phyloP scores from a whole-genome alignment of 768 basidiomycete species.

The Macrocybe gigantea region DNA sequence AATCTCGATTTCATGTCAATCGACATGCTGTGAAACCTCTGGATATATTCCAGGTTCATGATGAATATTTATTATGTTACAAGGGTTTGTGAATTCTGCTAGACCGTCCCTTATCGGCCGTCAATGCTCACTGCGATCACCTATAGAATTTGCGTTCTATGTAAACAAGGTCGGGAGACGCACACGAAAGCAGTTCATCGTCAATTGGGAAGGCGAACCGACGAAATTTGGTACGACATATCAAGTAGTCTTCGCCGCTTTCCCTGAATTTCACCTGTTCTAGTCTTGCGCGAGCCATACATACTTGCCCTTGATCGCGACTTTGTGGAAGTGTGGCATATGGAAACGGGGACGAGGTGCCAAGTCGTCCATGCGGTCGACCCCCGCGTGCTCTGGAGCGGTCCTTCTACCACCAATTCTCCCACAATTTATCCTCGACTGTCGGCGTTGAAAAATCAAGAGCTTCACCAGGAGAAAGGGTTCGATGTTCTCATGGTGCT shows the following conservation, averaged over 20 bases:
- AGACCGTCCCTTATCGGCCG: conserved; percentile 2
- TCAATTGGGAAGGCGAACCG: conserved; percentile 94
- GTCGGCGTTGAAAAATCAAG: no score
- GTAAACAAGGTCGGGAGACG: conserved; percentile 95
- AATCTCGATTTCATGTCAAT: conserved; percentile 91
- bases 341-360: conserved; percentile 85
- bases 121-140: background rate
- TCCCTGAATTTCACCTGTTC: conserved; percentile 2
- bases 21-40: conserved; percentile 86
- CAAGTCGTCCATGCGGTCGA: conserved; percentile 96
- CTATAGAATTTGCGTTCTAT: conserved; percentile 94
- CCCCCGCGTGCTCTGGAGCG: conserved; percentile 63
- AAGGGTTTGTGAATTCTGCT: conserved; percentile 59
- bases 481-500: no score
- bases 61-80: conserved; percentile 95
- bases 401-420: no score
- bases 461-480: no score
- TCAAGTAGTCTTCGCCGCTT: background rate
- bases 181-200: conserved; percentile 88
- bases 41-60: conserved; percentile 94
- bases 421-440: no score
- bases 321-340: conserved; percentile 94
- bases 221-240: conserved; percentile 77
- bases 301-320: conserved; percentile 94
- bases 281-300: conserved; percentile 94